Evolutionary conservation across 306 rosid genomes (phyloP).

Genomic region (Fagus sylvatica): DNA sequence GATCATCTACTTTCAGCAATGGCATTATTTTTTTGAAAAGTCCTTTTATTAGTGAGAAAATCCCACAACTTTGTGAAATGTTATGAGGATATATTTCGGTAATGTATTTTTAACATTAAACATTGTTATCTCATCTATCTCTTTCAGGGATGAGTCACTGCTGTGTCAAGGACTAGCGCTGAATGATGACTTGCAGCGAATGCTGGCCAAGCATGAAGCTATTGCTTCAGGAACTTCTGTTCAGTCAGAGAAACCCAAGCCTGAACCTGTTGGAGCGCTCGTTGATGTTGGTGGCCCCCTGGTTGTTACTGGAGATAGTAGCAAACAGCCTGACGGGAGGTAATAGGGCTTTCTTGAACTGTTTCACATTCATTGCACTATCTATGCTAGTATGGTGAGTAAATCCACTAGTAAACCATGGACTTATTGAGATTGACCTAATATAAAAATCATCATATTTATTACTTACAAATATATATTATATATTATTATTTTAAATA

Average conservation of each 20-base stretch:
- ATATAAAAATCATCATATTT: neutral
- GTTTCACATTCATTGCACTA: neutral
- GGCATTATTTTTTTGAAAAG: neutral
- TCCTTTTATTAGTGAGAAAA: neutral
- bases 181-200: conserved; percentile 95
- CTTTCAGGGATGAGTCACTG: conserved; percentile 86
- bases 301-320: conserved; percentile 73
- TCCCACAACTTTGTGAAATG: neutral
- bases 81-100: neutral
- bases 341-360: conserved; percentile 28
- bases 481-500: too few relatives aligned
- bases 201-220: conserved; percentile 87
- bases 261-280: conserved; percentile 50
- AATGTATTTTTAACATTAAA: neutral
- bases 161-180: conserved; percentile 89
- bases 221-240: conserved; percentile 72
- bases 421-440: neutral
- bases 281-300: conserved; percentile 68
- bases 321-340: conserved; percentile 58
- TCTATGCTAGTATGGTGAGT: neutral
- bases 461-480: too few relatives aligned
- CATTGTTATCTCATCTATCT: conserved; percentile 12
- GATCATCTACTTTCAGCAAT: neutral
- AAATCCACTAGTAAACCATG: neutral
- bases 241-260: conserved; percentile 52